These are phyloP conservation scores for Pseudocercospora fijiensis DNA, from an alignment of 2,329 filamentous ascomycete genomes.

Conservation along the genomic window DNA sequence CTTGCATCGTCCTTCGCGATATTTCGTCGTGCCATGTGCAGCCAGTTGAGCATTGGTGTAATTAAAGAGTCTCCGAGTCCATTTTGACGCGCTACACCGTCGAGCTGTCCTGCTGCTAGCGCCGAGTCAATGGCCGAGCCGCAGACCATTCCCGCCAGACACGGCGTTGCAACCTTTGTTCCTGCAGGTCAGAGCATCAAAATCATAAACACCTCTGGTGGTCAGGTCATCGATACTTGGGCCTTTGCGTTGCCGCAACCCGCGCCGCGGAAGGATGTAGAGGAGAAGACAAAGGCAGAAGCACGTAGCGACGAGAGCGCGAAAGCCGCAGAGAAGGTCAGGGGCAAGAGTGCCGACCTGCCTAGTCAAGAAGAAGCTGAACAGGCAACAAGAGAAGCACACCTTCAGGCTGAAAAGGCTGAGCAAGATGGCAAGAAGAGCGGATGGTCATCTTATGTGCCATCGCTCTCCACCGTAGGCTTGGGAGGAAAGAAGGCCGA, in stretches of 20 bases:
- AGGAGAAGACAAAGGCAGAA: conserved; percentile 24
- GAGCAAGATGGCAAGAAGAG: conserved; percentile 30
- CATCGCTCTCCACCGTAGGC: conserved; percentile 24
- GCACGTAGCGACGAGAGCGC: conserved; percentile 25
- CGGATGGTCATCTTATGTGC: conserved; percentile 38
- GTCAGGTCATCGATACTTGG: conserved; percentile 52
- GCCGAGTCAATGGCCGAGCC: conserved; percentile 24
- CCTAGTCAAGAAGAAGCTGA: conserved; percentile 40
- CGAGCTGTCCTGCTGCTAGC: not conserved
- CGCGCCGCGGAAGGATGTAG: conserved; percentile 34
- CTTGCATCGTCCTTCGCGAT: not conserved
- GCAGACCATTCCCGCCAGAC: conserved; percentile 51
- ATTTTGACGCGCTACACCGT: not conserved
- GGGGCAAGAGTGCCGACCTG: conserved; percentile 32
- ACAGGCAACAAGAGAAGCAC: conserved; percentile 30
- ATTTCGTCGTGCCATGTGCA: not conserved
- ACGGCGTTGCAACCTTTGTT: conserved; percentile 53
- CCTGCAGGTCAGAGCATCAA: conserved; percentile 51
- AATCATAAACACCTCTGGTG: conserved; percentile 53
- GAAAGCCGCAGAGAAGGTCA: conserved; percentile 28
- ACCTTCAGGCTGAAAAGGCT: conserved; percentile 24
- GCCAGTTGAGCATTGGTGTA: not conserved
- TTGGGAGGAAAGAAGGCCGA: conserved; percentile 28
- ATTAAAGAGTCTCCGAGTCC: not conserved
- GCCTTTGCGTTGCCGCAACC: conserved; percentile 50